Base-by-base conservation (phyloP, 345 rosid genomes). In the Gossypium raimondii region DNA sequence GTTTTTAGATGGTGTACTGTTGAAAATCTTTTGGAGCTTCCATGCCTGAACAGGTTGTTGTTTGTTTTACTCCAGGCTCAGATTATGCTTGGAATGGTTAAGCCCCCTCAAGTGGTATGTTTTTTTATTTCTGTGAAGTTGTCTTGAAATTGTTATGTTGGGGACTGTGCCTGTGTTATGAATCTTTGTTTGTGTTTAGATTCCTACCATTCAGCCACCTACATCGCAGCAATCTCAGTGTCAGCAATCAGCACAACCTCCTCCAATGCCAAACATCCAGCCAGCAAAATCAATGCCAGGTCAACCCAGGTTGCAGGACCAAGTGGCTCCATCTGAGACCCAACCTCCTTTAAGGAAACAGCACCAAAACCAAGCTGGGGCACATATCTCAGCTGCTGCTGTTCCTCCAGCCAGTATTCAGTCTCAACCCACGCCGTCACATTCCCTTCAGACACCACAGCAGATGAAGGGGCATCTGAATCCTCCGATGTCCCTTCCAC, bases 71-170 rank as follows among this genome's bases (percentile, higher is more conserved):
- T 63, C 43, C 83, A 93, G 98, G 99, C 99, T 72, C 98, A 95
- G 74, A 91, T 95, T 79, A 95, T 95, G 99, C 93, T 95, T 47
- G 99, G 99, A 85, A 95, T 95, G 99, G 92, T 95, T 70, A 94
- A 90, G 82, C 96, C 97, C 55, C 93, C 96, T 73, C 97, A 87
- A 89, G 88, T 70, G 91, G 99, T 95, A 85, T 78, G 69, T 51
- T 79, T 50, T 70, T 13, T 73, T 13, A 44, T 74, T 79, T 72
- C 52, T 78, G n/a, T 25, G 12, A 64, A 72, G n/a, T 57, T 17
- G 9, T 70, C 22, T 61, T 76, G 22, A 43, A 62, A 57, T 43
- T n/a, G 5, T 73, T 47, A 57, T 24, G 20, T 24, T 79, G 73
- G 73, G 65, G 14, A 72, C 56, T 57, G 25, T 83, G 51, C 24